Evolutionary conservation across 1,284 basidiomycete species (phyloP).

Genomic region (Irpex sp.): DNA sequence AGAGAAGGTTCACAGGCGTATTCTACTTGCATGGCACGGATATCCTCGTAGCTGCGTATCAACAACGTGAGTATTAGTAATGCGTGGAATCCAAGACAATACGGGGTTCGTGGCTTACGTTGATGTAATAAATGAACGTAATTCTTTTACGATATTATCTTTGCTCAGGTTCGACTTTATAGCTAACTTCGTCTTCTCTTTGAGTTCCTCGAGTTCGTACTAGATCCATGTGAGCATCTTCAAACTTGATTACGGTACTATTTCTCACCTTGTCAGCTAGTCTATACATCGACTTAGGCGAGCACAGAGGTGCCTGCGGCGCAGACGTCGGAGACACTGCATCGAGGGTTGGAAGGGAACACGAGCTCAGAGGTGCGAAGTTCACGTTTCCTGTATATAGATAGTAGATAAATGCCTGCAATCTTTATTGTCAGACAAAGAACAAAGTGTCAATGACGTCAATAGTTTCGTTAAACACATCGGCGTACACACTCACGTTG

Average conservation of each 20-base stretch:
- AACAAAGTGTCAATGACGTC: not conserved
- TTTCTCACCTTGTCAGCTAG: conserved; percentile 7
- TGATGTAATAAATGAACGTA: not conserved
- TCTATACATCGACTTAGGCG: conserved; percentile 16
- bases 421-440: conserved; percentile 1
- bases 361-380: conserved; percentile 11
- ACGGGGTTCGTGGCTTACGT: not conserved
- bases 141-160: not conserved
- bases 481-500: not conserved
- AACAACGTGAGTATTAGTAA: not conserved
- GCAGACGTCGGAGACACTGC: not conserved
- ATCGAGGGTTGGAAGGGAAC: not conserved
- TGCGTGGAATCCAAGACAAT: not conserved
- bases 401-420: conserved; percentile 13
- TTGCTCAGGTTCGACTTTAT: not conserved
- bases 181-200: not conserved
- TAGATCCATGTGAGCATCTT: not conserved
- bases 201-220: not conserved
- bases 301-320: not conserved
- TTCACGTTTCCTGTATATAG: conserved; percentile 12
- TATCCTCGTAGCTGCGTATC: conserved; percentile 2
- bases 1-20: not conserved
- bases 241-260: not conserved
- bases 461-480: not conserved
- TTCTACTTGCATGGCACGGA: not conserved